Conservation (phyloP, 305 asterid species). For the Fraxinus velutina region DNA sequence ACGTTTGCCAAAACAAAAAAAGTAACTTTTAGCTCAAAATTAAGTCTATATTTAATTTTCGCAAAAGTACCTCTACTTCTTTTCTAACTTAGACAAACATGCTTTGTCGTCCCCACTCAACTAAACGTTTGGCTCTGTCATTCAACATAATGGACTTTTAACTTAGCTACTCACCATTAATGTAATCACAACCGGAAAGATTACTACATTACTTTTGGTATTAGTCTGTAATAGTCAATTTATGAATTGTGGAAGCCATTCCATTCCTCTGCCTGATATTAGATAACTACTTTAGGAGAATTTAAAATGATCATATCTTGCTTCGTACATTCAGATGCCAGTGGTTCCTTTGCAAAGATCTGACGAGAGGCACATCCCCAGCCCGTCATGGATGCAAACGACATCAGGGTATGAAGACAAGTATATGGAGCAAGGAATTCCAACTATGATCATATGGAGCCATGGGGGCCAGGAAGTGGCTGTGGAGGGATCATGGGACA, state of each 20-base stretch:
- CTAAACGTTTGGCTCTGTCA: not conserved
- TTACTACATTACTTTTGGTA: not conserved
- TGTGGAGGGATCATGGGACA: conserved; percentile 79
- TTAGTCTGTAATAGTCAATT: not conserved
- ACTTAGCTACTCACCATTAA: not conserved
- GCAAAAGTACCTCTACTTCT: not conserved
- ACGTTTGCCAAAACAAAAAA: not conserved
- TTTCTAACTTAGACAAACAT: not conserved
- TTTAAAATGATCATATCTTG: not conserved
- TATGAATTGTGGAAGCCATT: not conserved
- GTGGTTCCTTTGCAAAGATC: conserved; percentile 49
- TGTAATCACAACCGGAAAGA: not conserved
- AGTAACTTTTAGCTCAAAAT: not conserved
- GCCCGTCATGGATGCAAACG: conserved; percentile 42
- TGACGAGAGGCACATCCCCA: conserved; percentile 40
- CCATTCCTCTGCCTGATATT: not conserved
- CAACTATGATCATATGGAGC: conserved; percentile 63
- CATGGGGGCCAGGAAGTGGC: conserved; percentile 51
- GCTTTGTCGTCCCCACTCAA: not conserved
- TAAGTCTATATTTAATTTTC: not conserved
- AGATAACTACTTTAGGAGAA: not conserved
- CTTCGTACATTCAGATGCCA: conserved; percentile 36
- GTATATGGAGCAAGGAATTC: conserved; percentile 51
- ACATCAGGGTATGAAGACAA: conserved; percentile 35
- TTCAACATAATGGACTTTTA: not conserved